Percentiles rank a stretch among this genome's conserved stretches.
Evolutionary conservation across 2,329 filamentous ascomycete genomes (phyloP).

Genomic region (Aurifilum marmelostoma): DNA sequence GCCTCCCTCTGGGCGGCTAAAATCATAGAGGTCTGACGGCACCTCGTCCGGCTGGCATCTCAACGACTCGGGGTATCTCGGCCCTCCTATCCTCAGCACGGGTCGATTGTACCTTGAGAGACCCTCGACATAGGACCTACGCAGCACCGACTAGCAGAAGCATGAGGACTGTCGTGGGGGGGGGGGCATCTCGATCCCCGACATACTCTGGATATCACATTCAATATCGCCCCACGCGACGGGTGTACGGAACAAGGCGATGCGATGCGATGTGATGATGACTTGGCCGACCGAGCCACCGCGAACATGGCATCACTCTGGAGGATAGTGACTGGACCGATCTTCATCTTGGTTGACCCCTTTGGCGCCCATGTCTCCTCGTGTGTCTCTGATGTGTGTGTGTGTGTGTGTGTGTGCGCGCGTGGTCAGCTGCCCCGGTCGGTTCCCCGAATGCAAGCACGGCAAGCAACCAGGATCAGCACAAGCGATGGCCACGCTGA

Average conservation of each 20-base stretch:
- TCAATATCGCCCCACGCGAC: neutral
- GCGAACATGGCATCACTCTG: neutral
- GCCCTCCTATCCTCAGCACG: neutral
- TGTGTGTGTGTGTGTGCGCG: neutral
- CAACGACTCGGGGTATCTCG: constrained; percentile 13
- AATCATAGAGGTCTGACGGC: neutral
- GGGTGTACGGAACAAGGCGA: constrained; percentile 6
- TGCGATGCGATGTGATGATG: constrained; percentile 5
- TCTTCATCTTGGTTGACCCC: neutral
- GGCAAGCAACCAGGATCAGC: constrained; percentile 9
- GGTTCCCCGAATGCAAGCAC: constrained; percentile 3
- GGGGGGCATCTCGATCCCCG: neutral
- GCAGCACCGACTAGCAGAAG: neutral
- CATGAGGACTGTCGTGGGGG: neutral
- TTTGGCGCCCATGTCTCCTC: constrained; percentile 19
- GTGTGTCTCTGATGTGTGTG: neutral
- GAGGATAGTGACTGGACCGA: neutral
- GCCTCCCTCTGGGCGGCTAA: neutral
- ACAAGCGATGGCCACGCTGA: constrained; percentile 26
- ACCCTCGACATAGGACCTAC: neutral
- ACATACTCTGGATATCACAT: neutral
- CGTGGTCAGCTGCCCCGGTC: neutral
- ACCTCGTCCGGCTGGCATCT: constrained; percentile 9
- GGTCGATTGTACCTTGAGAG: neutral
- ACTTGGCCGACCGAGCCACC: neutral